Evolutionary conservation across 2,329 filamentous ascomycete species (phyloP).

Genomic region (Xylaria sp.): DNA sequence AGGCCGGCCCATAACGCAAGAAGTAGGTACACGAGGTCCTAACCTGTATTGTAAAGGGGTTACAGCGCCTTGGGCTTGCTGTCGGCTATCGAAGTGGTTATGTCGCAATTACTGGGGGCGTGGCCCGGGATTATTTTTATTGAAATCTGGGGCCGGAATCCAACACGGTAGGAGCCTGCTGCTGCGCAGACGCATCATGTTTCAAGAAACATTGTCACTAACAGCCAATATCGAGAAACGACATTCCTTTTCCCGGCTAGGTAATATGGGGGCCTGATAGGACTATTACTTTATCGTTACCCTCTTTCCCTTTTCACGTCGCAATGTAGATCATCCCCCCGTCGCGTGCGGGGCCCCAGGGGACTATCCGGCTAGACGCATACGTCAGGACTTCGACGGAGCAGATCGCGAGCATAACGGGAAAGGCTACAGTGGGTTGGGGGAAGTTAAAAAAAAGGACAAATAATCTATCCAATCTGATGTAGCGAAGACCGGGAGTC

Average conservation of each 20-base stretch:
- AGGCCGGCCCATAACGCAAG: slow-evolving; percentile 16
- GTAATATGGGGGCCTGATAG: slow-evolving; percentile 14
- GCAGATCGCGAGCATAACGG: slow-evolving; percentile 3
- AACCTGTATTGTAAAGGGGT: slow-evolving; percentile 14
- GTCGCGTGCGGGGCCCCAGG: slow-evolving; percentile 28
- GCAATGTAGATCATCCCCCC: slow-evolving; percentile 24
- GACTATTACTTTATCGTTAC: slow-evolving; percentile 12
- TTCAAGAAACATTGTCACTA: slow-evolving; percentile 6
- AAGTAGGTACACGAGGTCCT: not conserved
- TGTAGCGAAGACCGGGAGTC: not conserved
- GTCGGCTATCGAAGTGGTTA: slow-evolving; percentile 22
- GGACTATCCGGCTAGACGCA: slow-evolving; percentile 6
- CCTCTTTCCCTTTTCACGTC: slow-evolving; percentile 5
- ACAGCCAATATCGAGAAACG: not conserved
- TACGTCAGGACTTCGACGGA: slow-evolving; percentile 15
- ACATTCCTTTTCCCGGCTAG: slow-evolving; percentile 20
- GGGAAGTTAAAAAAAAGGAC: not conserved
- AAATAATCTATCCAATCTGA: not conserved
- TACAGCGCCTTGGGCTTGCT: slow-evolving; percentile 24
- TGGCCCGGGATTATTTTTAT: slow-evolving; percentile 26
- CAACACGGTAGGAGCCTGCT: slow-evolving; percentile 11
- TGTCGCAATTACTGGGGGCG: slow-evolving; percentile 11
- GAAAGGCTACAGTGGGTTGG: not conserved
- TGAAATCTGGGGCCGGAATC: slow-evolving; percentile 30
- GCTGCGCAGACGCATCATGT: slow-evolving; percentile 9